Evolutionary conservation across 2,329 filamentous ascomycete species (phyloP).

Genomic region (Proliferodiscus dingleyae): DNA sequence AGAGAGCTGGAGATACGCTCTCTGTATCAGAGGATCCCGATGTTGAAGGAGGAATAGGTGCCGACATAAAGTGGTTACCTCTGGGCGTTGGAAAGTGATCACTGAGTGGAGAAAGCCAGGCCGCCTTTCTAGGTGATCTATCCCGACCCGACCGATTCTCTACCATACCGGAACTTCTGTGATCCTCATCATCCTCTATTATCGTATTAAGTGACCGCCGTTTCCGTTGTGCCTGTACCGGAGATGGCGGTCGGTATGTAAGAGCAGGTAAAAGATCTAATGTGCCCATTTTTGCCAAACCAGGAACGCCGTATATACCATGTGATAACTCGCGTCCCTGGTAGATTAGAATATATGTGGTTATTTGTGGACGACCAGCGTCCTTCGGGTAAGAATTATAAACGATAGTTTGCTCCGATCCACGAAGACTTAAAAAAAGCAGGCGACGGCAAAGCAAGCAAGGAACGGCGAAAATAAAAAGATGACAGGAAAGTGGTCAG

Average conservation of each 20-base stretch:
- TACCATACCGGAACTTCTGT: conserved; percentile 27
- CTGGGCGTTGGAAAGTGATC: conserved; percentile 69
- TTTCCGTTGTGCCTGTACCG: conserved; percentile 49
- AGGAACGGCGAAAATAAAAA: conserved; percentile 13
- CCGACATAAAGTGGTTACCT: conserved; percentile 59
- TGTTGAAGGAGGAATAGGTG: conserved; percentile 56
- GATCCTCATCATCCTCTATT: conserved; percentile 49
- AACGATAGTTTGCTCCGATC: conserved; percentile 35
- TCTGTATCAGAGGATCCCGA: conserved; percentile 49
- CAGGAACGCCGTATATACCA: conserved; percentile 14
- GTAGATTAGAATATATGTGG: conserved; percentile 17
- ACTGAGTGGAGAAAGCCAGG: conserved; percentile 40
- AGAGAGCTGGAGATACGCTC: conserved; percentile 49
- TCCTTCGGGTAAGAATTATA: conserved; percentile 23
- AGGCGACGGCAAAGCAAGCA: conserved; percentile 8
- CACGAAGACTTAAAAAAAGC: conserved; percentile 31
- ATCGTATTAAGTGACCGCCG: conserved; percentile 58
- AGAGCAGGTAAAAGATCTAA: conserved; percentile 41
- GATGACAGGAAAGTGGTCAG: conserved; percentile 20
- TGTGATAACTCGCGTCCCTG: conserved; percentile 17
- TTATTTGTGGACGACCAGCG: conserved; percentile 27
- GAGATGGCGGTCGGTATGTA: conserved; percentile 44
- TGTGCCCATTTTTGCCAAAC: conserved; percentile 29
- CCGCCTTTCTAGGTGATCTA: conserved; percentile 34
- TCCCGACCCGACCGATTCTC: conserved; percentile 31